These are phyloP conservation scores for Grosmannia penicillata DNA, from an alignment of 2,329 filamentous ascomycete genomes.

Conservation along the genomic window DNA sequence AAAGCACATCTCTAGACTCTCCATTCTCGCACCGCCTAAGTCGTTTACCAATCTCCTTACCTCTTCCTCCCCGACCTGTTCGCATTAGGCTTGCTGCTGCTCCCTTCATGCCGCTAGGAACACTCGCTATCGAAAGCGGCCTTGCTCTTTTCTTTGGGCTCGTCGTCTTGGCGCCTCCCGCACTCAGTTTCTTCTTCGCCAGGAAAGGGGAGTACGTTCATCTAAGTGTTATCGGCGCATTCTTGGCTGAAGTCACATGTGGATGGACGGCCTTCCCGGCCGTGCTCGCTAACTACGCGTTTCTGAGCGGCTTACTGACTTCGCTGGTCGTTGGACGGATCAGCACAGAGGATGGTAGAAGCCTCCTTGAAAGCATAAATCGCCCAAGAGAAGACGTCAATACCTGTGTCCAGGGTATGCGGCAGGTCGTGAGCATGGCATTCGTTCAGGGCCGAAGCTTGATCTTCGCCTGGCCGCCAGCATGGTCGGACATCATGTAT, in stretches of 20 bases:
- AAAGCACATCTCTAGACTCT: too few relatives aligned
- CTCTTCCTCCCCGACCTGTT: too few relatives aligned
- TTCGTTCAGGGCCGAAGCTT: constrained; percentile 4
- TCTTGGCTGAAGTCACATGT: neutral
- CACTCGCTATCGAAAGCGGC: too few relatives aligned
- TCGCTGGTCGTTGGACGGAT: neutral
- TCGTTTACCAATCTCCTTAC: too few relatives aligned
- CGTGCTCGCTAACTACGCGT: constrained; percentile 6
- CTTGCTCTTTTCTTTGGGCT: too few relatives aligned
- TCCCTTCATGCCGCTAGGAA: too few relatives aligned
- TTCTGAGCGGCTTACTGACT: constrained; percentile 3
- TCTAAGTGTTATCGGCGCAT: neutral
- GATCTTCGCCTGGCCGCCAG: constrained; percentile 2
- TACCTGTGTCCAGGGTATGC: neutral
- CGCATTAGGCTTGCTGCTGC: too few relatives aligned
- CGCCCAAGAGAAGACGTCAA: neutral
- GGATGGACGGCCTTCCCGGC: neutral
- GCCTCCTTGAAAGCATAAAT: too few relatives aligned
- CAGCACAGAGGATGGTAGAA: too few relatives aligned
- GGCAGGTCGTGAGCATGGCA: constrained; percentile 1
- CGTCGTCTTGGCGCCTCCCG: neutral
- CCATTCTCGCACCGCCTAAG: too few relatives aligned
- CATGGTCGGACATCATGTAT: too few relatives aligned
- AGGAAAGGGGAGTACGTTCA: neutral
- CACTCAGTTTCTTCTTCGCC: neutral